Evolutionary conservation across 192 early-diverging fungal species (phyloP), one percentile per base, ranked within the genome.

Genomic region (Coemansia sp.): DNA sequence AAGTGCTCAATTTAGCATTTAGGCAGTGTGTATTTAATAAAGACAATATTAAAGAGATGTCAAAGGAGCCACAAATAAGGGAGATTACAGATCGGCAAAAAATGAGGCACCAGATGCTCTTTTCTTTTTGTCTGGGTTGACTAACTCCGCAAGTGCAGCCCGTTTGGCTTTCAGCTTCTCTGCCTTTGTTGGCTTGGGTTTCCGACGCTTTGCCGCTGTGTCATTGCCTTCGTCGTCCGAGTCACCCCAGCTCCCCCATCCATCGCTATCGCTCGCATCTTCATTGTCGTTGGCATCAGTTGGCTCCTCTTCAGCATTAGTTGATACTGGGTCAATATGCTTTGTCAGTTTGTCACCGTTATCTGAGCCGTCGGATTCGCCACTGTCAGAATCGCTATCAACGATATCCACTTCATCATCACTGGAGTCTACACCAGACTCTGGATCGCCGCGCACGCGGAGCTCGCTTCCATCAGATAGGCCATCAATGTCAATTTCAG

Each of bases 401-500:
- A 50, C 61, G n/a, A 27, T 40, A 20, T 32, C 39, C 30, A 47
- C 49, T 12, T 66, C 29, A 16, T 34, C 50, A 11, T 32, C 35
- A n/a, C 20, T 53, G 9, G 69, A 34, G 24, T 59, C 65, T 11
- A 68, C 47, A 22, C 18, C n/a, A 10, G 15, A 40, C 5, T 70
- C 69, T 7, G 53, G 53, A 12, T 39, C 39, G 41, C 40, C 6
- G 55, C 29, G 37, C 24, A 10, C 27, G 41, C 27, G 39, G 56
- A 74, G 75, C 43, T 82, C 75, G 68, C 73, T 59, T n/a, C 24
- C 70, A 24, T 82, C 80, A 1, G 75, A 74, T 29, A 40, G 62
- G 38, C 80, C 80, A 16, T 78, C 80, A 44, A 78, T 78, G 47
- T 83, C 80, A 9, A 71, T 69, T 18, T 80, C 78, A 12, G 62